Percentiles rank a stretch among this genome's conserved stretches.
phyloP scores from a whole-genome alignment of 2,329 filamentous ascomycete species.

The Exophiala viscosa region DNA sequence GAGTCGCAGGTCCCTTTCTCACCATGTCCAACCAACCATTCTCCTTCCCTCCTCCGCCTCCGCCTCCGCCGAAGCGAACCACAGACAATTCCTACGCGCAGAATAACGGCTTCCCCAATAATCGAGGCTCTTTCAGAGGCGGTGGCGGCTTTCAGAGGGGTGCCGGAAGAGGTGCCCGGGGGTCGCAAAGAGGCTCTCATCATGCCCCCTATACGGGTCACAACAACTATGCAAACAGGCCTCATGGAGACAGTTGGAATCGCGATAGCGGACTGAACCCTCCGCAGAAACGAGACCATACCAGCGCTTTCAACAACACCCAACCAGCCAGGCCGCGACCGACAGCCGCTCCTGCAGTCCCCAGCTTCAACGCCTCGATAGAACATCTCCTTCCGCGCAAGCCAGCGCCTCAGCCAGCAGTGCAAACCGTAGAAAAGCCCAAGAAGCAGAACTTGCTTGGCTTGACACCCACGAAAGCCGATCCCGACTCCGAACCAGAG shows the following conservation, averaged over 20 bases:
- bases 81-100: conserved; percentile 6
- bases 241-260: conserved; percentile 2
- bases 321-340: conserved; percentile 18
- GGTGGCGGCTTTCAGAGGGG: conserved; percentile 9
- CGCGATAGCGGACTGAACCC: conserved; percentile 5
- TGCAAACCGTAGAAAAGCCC: conserved; percentile 33
- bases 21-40: conserved; percentile 36
- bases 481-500: conserved; percentile 46
- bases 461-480: conserved; percentile 44
- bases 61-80: conserved; percentile 35
- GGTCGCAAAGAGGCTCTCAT: conserved; percentile 6
- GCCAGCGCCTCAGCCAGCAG: background rate
- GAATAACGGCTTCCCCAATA: conserved; percentile 9
- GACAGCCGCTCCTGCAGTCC: conserved; percentile 25
- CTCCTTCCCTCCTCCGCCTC: conserved; percentile 46
- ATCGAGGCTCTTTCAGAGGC: conserved; percentile 16
- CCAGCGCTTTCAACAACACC: conserved; percentile 24
- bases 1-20: background rate
- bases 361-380: conserved; percentile 27
- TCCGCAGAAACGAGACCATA: conserved; percentile 26
- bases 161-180: conserved; percentile 11
- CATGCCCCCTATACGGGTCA: background rate
- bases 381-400: conserved; percentile 23
- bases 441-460: conserved; percentile 47
- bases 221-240: conserved; percentile 1